Conservation (phyloP, 768 basidiomycete genomes). For the Suillus discolor region DNA sequence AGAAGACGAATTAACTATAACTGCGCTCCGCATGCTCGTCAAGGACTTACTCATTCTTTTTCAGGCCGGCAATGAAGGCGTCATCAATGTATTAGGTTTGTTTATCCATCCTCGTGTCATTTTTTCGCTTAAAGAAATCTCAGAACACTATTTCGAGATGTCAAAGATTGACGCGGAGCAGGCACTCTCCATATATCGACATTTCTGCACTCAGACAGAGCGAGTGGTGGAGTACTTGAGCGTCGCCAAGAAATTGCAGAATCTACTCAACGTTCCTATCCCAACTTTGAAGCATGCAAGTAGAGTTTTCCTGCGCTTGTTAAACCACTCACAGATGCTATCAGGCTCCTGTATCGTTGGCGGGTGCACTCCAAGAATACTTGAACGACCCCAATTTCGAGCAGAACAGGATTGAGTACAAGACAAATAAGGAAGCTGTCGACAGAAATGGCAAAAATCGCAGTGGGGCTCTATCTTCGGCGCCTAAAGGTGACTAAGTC, state of each 20-base stretch:
- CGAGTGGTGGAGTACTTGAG: slow-evolving; percentile 90
- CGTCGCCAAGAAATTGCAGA: slow-evolving; percentile 91
- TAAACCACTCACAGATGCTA: slow-evolving; percentile 5
- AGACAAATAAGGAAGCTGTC: slow-evolving; percentile 68
- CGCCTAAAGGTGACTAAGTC: slow-evolving; percentile 26
- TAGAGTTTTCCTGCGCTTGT: slow-evolving; percentile 13
- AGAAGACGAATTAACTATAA: slow-evolving; percentile 88
- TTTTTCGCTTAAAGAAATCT: slow-evolving; percentile 16
- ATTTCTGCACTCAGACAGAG: slow-evolving; percentile 94
- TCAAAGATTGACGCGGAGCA: slow-evolving; percentile 87
- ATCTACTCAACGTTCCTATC: slow-evolving; percentile 90
- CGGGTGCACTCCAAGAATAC: slow-evolving; percentile 92
- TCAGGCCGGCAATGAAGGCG: slow-evolving; percentile 96
- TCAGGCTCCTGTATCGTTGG: slow-evolving; percentile 94
- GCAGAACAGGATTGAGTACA: slow-evolving; percentile 92
- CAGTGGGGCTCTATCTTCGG: slow-evolving; percentile 12
- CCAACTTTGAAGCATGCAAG: slow-evolving; percentile 90
- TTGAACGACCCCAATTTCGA: slow-evolving; percentile 97
- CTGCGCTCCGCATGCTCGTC: slow-evolving; percentile 89
- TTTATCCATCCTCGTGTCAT: slow-evolving; percentile 30
- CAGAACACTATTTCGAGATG: slow-evolving; percentile 99
- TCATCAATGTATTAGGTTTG: slow-evolving; percentile 76
- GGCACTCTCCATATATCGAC: slow-evolving; percentile 85
- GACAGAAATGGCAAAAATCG: slow-evolving; percentile 39
- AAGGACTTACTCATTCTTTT: slow-evolving; percentile 96